Evolutionary conservation across 768 basidiomycete species (phyloP).

Genomic region (Boletus vermiculosoides): DNA sequence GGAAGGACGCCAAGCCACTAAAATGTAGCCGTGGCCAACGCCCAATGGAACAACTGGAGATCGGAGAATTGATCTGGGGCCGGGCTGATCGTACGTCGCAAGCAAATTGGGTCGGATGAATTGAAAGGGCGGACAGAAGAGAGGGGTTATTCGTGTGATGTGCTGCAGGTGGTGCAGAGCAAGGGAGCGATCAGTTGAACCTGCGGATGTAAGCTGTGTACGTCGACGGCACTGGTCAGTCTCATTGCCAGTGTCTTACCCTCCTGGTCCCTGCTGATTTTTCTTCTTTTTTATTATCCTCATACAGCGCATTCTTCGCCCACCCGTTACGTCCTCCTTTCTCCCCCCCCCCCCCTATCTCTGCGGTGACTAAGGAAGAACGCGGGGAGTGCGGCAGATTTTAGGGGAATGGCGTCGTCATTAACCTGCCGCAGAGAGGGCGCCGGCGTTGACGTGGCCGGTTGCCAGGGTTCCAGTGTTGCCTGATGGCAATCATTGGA

Average conservation of each 20-base stretch:
- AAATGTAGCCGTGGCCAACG: conserved; percentile 8
- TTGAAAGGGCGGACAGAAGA: neutral
- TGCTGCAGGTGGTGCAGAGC: neutral
- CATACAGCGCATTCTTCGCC: too few species aligned
- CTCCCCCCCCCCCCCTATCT: neutral
- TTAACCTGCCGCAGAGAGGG: neutral
- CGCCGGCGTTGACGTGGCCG: neutral
- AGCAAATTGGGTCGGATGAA: neutral
- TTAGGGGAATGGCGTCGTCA: neutral
- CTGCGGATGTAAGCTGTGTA: neutral
- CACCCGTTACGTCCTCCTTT: neutral
- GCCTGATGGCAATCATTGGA: neutral
- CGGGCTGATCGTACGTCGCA: neutral
- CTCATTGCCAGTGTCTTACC: neutral
- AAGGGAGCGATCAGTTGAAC: neutral
- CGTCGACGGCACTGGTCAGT: neutral
- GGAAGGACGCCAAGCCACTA: conserved; percentile 11
- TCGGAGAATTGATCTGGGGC: neutral
- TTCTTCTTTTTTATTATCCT: neutral
- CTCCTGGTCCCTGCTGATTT: neutral
- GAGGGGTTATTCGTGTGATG: neutral
- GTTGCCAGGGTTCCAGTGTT: neutral
- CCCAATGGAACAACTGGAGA: conserved; percentile 1
- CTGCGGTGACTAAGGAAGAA: neutral
- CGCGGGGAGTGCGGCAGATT: neutral